Base-by-base conservation (phyloP, 208 protist genomes). In the Zelonia costaricensis region DNA sequence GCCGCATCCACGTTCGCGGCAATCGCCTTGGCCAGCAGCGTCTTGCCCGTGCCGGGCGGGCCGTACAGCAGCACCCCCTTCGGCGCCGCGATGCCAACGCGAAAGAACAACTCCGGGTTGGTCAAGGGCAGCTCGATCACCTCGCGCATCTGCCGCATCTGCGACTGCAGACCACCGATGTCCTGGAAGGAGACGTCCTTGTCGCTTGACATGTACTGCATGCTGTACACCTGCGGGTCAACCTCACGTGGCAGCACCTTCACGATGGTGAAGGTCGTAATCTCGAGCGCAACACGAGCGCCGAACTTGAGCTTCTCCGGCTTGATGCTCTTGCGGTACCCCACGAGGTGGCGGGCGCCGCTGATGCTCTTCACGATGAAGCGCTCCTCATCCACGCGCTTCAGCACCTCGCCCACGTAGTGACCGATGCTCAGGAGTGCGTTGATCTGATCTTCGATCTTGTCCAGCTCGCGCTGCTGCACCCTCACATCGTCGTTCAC, bases 211-310 rank as follows among this genome's bases (percentile, higher is more conserved):
- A 99, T 97, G 53, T 89, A 82, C 56, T 98, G 86, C 99, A 99
- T 99, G 71, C 98, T 98, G 89, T 98, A 99, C 28, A 99, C 98
- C 31, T 98, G 82, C 39, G 99, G 98, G 74, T 99, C 98, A 6
- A 99, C 96, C 85, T 99, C 98, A 45, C 98, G 84, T 46, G 98
- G 98, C n/a, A 99, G 86, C 10, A 97, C 83, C 52, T 98, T 91
- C 83, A 99, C 98, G 69, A 99, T 99, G 4, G 99, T 99, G 22
- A 99, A 86, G 16, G 99, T 99, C 7, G 98, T 99, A 68, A 99
- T 99, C 76, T 99, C 99, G 22, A 99, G 86, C 40, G 99, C 92
- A 0, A 99, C 99, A 58, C 99, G 96, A 3, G 94, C 92, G 33
- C 97, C 97, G 25, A 97, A 86, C 70, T 88, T 98, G 6, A 99